Evolutionary conservation across 2,329 filamentous ascomycete genomes (phyloP).

Genomic region (Rutstroemia sp.): DNA sequence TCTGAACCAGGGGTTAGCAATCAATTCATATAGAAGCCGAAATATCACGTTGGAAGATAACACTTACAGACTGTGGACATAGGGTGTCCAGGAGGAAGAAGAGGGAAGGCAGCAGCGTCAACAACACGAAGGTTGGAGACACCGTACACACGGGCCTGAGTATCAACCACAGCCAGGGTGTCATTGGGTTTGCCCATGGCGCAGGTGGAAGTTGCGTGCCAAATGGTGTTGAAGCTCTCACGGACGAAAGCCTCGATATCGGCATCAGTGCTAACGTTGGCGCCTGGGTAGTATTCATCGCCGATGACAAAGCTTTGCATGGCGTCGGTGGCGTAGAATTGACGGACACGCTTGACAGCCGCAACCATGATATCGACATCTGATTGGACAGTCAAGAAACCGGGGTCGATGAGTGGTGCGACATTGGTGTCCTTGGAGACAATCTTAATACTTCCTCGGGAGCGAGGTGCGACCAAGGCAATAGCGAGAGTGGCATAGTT

Average conservation of each 20-base stretch:
- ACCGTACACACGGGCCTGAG: slow-evolving; percentile 19
- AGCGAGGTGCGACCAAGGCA: slow-evolving; percentile 34
- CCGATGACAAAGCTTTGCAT: slow-evolving; percentile 15
- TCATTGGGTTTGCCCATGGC: slow-evolving; percentile 46
- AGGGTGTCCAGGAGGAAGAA: slow-evolving; percentile 35
- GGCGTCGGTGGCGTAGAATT: slow-evolving; percentile 17
- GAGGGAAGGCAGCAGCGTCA: slow-evolving; percentile 19
- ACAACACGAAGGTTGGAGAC: slow-evolving; percentile 20
- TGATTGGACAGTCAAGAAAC: slow-evolving; percentile 36
- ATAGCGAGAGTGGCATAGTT: slow-evolving; percentile 12
- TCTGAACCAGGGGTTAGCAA: slow-evolving; percentile 18
- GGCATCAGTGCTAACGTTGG: slow-evolving; percentile 14
- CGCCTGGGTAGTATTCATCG: slow-evolving; percentile 17
- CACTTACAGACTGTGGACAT: slow-evolving; percentile 34
- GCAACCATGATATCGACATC: slow-evolving; percentile 40
- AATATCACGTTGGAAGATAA: neutral
- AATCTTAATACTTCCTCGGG: slow-evolving; percentile 39
- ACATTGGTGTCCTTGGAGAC: slow-evolving; percentile 29
- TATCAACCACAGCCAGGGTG: slow-evolving; percentile 26
- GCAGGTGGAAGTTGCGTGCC: slow-evolving; percentile 48
- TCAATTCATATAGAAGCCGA: neutral
- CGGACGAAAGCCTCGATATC: slow-evolving; percentile 18
- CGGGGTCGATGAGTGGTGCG: slow-evolving; percentile 36
- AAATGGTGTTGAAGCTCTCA: slow-evolving; percentile 29
- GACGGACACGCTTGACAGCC: slow-evolving; percentile 35